These are phyloP conservation scores for Suillus bovinus DNA, from an alignment of 768 basidiomycete species.

Conservation along the genomic window DNA sequence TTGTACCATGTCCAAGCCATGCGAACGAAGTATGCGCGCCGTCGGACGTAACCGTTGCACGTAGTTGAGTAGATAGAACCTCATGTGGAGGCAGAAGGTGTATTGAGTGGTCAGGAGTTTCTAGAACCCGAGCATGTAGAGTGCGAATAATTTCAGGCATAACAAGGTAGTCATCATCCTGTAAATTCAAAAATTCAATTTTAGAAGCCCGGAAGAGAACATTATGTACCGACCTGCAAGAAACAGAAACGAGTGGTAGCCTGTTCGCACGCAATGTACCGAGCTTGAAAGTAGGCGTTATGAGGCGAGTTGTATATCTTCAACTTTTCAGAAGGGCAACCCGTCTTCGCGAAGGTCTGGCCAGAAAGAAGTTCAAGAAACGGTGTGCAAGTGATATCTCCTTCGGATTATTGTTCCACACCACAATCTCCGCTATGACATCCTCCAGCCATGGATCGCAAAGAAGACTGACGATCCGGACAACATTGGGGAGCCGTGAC, in stretches of 20 bases:
- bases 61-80: conserved; percentile 53
- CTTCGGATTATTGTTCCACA: conserved; percentile 66
- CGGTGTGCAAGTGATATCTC: conserved; percentile 26
- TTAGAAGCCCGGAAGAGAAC: not conserved
- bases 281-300: conserved; percentile 63
- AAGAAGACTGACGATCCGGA: conserved; percentile 51
- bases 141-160: conserved; percentile 55
- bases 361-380: not conserved
- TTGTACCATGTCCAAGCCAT: conserved; percentile 67
- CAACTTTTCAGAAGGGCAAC: conserved; percentile 46
- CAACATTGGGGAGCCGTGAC: conserved; percentile 64
- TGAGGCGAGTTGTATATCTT: conserved; percentile 55
- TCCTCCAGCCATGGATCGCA: conserved; percentile 48
- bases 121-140: conserved; percentile 43
- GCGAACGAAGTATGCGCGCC: conserved; percentile 56
- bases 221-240: conserved; percentile 48
- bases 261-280: conserved; percentile 57
- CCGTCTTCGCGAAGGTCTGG: conserved; percentile 43
- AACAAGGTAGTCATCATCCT: conserved; percentile 74
- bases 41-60: conserved; percentile 39
- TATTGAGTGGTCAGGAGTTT: conserved; percentile 34
- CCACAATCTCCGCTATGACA: conserved; percentile 47
- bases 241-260: conserved; percentile 58
- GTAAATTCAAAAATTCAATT: not conserved
- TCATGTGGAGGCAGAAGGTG: conserved; percentile 64